Base-by-base conservation (phyloP, 2,329 filamentous ascomycete genomes). In the Mycosphaerelloides madeirae region DNA sequence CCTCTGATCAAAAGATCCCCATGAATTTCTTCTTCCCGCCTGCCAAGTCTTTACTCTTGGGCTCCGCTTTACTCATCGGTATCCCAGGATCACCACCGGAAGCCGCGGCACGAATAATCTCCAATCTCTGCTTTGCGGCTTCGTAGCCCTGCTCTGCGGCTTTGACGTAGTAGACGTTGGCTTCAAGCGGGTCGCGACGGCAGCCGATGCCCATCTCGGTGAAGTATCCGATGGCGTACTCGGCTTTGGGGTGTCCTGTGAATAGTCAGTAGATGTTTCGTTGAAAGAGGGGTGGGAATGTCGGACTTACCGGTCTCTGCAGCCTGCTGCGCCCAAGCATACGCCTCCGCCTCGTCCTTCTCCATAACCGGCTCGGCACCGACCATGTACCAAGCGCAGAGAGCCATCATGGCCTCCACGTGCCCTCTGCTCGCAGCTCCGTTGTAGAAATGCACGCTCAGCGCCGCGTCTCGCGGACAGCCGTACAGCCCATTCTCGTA, bases 161-260 rank as follows among this genome's bases (percentile, higher is more conserved):
- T 67, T 87, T 87, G 56, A 98, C 91, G 64, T 98, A 98, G 91
- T 90, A 97, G 25, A 95, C 87, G 61, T 98, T 98, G 56, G 93
- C 91, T 66, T 96, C 90, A 33, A 98, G 78, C n/a, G 91, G 83
- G 65, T 98, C 93, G 38, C 88, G 83, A 29, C 89, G 85, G 65
- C 89, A 96, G 38, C 93, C 93, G 57, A 98, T 96, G 51, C 93
- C 93, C 87, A 94, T 95, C 66, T 98, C 93, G 4, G 90, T 96
- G 65, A 98, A 98, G 68, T 96, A 97, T 34, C 89, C 93, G 16
- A 95, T 81, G 0, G 93, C 88, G 59, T 97, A 98, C 65, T 96
- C 82, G n/a, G 93, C 93, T 74, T 76, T 76, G 25, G 69, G 61
- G 42, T 69, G 78, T 38, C 80, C 84, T 87, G 53, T 12, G 33